Evolutionary conservation across 202 grass and related monocot genomes (phyloP), one percentile per base, ranked within the genome.

Genomic region (Zizania palustris): DNA sequence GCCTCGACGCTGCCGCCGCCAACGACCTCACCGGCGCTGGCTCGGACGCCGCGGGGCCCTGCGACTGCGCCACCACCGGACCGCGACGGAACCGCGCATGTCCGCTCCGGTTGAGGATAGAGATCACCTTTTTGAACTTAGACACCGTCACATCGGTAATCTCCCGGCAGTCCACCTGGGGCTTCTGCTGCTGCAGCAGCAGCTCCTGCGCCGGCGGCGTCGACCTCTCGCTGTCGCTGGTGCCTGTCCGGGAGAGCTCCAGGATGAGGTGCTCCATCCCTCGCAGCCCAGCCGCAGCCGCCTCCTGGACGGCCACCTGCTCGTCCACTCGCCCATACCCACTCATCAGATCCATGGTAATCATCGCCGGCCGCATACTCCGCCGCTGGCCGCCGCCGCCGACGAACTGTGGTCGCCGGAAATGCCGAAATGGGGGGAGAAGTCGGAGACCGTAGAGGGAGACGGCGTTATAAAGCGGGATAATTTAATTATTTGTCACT

Each of bases 71-170:
- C 48, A 85, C 72, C 56, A 82, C 63, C 1, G 89, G 85, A 8
- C 89, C 82, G 14, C 85, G 89, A 16, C 89, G 85, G 85, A 91
- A 88, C 68, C 89, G 75, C 1, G 89, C 89, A 69, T 91, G 89
- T 43, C 89, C 89, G 18, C 85, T 91, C 68, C 89, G 89, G 78
- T 91, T 88, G 13, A 87, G 78, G 54, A 88, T 78, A 3, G 89
- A 88, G 28, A 91, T 91, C 38, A 88, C 85, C 73, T 88, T 88
- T 69, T 62, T 81, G 65, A 91, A 91, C 82, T 82, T 91, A 58
- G 78, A 79, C 33, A 91, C 85, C 6, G 85, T 87, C 67, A 78
- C 62, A 65, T 91, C 82, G 1, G 89, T 82, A 37, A 88, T 73
- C 63, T 88, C 85, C 18, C 74, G 57, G 78, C 85, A 91, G 82